Conservation (phyloP, 2,329 filamentous ascomycete species). For the Xylaria arbuscula region DNA sequence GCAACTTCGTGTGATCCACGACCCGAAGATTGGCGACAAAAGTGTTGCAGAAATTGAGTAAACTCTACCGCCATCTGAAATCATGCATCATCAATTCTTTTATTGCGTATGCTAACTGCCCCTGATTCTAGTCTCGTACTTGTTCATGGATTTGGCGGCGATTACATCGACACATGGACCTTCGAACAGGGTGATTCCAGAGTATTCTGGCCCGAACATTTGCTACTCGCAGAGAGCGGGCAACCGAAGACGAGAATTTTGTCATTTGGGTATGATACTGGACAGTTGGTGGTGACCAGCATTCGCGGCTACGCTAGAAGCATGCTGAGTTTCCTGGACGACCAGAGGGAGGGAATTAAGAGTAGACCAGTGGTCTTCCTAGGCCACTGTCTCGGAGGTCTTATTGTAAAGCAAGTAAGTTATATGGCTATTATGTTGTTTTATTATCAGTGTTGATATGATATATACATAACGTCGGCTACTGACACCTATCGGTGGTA, state of each 20-base stretch:
- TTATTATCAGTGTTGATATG: too few species aligned
- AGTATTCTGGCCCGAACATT: constrained; percentile 14
- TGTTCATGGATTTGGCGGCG: constrained; percentile 16
- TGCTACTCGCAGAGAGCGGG: background rate
- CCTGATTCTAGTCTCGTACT: constrained; percentile 1
- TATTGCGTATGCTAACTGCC: constrained; percentile 3
- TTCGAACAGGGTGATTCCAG: background rate
- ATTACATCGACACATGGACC: constrained; percentile 14
- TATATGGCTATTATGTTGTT: background rate
- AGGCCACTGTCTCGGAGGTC: constrained; percentile 20
- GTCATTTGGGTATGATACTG: constrained; percentile 15
- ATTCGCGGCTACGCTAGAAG: constrained; percentile 14
- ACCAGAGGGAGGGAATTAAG: background rate
- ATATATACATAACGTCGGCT: background rate
- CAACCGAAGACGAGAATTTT: constrained; percentile 13
- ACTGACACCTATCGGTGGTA: background rate
- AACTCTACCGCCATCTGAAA: background rate
- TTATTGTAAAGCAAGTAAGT: constrained; percentile 19
- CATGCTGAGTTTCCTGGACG: background rate
- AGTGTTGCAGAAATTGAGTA: constrained; percentile 11
- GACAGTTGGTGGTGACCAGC: background rate
- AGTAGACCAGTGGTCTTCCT: constrained; percentile 19
- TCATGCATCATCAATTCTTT: background rate
- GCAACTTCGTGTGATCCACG: constrained; percentile 15
- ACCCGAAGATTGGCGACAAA: background rate